Evolutionary conservation across 805 yeast species (phyloP), one percentile per base, ranked within the genome.

Genomic region (Saccharomycopsis sp.): DNA sequence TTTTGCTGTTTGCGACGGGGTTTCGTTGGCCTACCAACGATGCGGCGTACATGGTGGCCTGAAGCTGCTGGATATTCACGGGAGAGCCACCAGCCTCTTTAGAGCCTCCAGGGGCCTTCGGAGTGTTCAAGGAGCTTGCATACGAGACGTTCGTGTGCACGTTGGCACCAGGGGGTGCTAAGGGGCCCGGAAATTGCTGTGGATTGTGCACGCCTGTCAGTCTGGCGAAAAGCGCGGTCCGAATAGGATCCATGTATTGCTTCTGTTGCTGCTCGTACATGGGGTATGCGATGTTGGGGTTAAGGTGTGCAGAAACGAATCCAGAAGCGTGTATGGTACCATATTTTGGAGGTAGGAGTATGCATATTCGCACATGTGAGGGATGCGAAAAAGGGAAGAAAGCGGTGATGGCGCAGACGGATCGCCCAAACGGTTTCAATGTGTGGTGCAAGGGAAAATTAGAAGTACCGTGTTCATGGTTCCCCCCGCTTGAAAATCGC

Each of bases 21-120:
- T 46, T 59, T 23, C 61, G 58, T 57, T 62, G 65, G 16, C 62
- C 58, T 24, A 61, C 59, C 21, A 61, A 56, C 37, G 59, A 63
- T 9, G 61, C 63, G 24, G 64, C 62, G 54, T 55, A 57, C 63
- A 53, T 56, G 15, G 61, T 61, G 2, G 61, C 61, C 37, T 60
- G 64, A 20, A 57, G 54, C 52, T 58, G 63, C 37, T 56, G 62
- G 8, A 29, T 61, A 50, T 37, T 56, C 9, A 58, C 62, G 50
- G 55, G 61, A 7, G 48, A 44, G 48, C 21, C 21, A 5, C 21
- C 21, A 5, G 16, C 48, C 8, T 5, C 48, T 12, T 44, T 44
- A 20, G 48, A 44, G 7, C 12, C 9, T 16, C 16, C 48, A 16
- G 8, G 48, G 21, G 16, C 16, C 12, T 29, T 29, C 12, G 37